These are phyloP conservation scores for Shiraia sp. DNA, from an alignment of 2,329 filamentous ascomycete genomes.

Conservation along the genomic window DNA sequence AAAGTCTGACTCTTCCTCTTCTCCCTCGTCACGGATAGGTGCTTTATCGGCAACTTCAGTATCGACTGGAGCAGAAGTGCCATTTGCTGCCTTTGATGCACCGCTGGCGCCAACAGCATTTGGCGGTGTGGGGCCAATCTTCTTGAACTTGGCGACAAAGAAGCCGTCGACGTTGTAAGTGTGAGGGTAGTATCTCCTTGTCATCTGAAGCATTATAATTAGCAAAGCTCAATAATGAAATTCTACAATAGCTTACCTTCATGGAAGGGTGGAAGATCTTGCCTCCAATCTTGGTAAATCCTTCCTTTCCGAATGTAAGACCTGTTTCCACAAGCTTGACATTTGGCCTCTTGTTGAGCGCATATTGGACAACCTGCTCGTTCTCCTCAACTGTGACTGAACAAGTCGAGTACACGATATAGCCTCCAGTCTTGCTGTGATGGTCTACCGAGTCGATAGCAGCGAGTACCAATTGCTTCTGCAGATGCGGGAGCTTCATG, in stretches of 20 bases:
- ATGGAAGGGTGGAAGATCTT: conserved; percentile 89
- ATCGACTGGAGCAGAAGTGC: conserved; percentile 34
- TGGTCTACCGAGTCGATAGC: conserved; percentile 97
- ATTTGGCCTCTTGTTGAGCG: conserved; percentile 87
- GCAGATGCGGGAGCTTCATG: conserved; percentile 86
- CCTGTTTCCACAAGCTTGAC: conserved; percentile 91
- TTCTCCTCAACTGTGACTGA: conserved; percentile 93
- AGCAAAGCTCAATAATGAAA: conserved; percentile 57
- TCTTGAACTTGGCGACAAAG: conserved; percentile 97
- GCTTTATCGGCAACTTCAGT: conserved; percentile 66
- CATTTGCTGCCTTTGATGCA: conserved; percentile 44
- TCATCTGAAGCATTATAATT: conserved; percentile 21
- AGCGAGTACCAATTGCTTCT: conserved; percentile 90
- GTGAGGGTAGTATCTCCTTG: conserved; percentile 42
- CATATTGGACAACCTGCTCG: conserved; percentile 92
- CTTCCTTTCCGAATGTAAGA: conserved; percentile 86
- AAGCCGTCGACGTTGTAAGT: conserved; percentile 79
- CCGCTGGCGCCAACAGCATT: conserved; percentile 52
- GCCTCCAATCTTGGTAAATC: conserved; percentile 87
- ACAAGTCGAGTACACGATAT: conserved; percentile 96
- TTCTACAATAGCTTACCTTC: conserved; percentile 63
- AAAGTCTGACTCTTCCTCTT: conserved; percentile 48
- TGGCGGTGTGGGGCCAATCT: conserved; percentile 75
- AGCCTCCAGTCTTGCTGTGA: conserved; percentile 87
- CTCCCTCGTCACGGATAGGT: conserved; percentile 59